Evolutionary conservation across 2,329 filamentous ascomycete species (phyloP).

Genomic region (Tolypocladium inflatum): DNA sequence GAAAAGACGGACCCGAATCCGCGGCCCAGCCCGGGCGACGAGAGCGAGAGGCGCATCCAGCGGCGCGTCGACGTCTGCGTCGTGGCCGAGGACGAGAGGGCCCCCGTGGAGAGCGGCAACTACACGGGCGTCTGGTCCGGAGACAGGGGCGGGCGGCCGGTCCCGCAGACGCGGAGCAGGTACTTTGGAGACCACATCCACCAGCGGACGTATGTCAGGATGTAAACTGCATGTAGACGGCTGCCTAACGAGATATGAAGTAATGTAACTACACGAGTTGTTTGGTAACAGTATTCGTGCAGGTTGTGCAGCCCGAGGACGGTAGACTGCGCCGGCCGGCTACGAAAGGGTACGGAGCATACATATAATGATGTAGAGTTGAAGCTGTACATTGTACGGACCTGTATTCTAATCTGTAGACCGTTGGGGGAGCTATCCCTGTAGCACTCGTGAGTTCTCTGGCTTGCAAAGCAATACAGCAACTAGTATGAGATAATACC

Average conservation of each 20-base stretch:
- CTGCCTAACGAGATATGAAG: not conserved
- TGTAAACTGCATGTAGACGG: not conserved
- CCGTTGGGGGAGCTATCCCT: too few relatives aligned
- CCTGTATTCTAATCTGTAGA: too few relatives aligned
- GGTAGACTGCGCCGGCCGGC: too few relatives aligned
- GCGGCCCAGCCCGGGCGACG: not conserved
- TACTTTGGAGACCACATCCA: conserved; percentile 12
- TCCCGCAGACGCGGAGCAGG: conserved; percentile 6
- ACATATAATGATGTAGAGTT: too few relatives aligned
- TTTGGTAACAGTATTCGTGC: not conserved
- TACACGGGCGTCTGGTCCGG: conserved; percentile 13
- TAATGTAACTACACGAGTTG: not conserved
- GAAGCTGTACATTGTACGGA: too few relatives aligned
- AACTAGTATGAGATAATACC: too few relatives aligned
- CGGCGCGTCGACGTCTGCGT: conserved; percentile 7
- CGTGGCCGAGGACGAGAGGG: conserved; percentile 2
- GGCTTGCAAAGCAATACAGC: too few relatives aligned
- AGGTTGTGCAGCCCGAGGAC: too few relatives aligned
- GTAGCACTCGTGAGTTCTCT: too few relatives aligned
- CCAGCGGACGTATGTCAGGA: conserved; percentile 2
- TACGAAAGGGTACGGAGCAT: too few relatives aligned
- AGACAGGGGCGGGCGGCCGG: not conserved
- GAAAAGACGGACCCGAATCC: not conserved
- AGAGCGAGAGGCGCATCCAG: conserved; percentile 3
- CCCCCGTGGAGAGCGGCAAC: conserved; percentile 7